A percentile compares a stretch with the other conserved stretches of the same genome.
Conservation (phyloP, 2,329 filamentous ascomycete genomes). For the Peltaster fructicola region DNA sequence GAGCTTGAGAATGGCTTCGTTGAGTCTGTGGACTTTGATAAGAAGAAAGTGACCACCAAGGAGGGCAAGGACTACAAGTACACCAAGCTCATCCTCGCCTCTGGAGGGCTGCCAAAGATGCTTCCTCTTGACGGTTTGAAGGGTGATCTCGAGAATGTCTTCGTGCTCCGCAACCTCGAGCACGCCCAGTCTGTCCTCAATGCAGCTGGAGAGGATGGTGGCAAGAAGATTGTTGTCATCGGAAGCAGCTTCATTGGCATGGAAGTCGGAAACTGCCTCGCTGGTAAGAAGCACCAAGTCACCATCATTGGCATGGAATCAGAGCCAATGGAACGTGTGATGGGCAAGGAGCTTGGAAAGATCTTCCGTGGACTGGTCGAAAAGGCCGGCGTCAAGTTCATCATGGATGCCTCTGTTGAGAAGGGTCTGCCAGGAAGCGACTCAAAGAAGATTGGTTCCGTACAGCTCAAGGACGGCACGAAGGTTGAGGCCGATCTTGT, state of each 20-base stretch:
- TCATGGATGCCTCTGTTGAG: slow-evolving; percentile 64
- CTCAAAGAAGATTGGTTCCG: slow-evolving; percentile 55
- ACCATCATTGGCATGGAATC: slow-evolving; percentile 79
- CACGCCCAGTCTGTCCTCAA: slow-evolving; percentile 61
- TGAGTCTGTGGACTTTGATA: slow-evolving; percentile 55
- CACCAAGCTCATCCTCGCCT: slow-evolving; percentile 77
- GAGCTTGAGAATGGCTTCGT: slow-evolving; percentile 41
- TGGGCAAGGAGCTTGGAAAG: slow-evolving; percentile 64
- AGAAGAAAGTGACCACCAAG: slow-evolving; percentile 57
- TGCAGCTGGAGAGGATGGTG: slow-evolving; percentile 59
- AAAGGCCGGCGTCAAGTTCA: slow-evolving; percentile 75
- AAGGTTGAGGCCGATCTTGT: slow-evolving; percentile 73
- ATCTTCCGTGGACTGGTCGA: slow-evolving; percentile 67
- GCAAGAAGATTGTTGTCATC: slow-evolving; percentile 82
- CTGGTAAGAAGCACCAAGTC: slow-evolving; percentile 62
- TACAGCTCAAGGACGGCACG: slow-evolving; percentile 74
- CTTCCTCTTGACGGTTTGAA: slow-evolving; percentile 77
- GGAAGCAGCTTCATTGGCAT: slow-evolving; percentile 96
- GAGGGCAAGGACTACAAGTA: slow-evolving; percentile 56
- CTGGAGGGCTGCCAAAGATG: slow-evolving; percentile 58
- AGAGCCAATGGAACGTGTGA: slow-evolving; percentile 66
- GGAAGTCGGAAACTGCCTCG: slow-evolving; percentile 75
- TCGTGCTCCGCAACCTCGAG: slow-evolving; percentile 60
- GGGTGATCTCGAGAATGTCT: slow-evolving; percentile 64
- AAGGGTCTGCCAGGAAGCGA: slow-evolving; percentile 60